Base-by-base conservation (phyloP, 805 yeast genomes). In the Suhomyces xylopsoci region DNA sequence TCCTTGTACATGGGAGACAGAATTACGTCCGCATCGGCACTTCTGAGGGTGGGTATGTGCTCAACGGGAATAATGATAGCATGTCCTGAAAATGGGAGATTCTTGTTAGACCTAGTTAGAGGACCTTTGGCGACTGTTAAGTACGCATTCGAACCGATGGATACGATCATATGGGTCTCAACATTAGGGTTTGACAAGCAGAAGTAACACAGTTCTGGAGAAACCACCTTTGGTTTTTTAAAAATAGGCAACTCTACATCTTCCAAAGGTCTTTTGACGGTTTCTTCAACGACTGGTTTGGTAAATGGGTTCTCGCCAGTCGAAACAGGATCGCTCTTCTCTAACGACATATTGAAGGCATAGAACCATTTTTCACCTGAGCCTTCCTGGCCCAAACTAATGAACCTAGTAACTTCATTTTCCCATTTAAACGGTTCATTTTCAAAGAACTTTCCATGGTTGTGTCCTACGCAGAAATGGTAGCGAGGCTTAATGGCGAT, bases 71-170 rank as follows among this genome's bases (percentile, higher is more conserved):
- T 82, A 7, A 92, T 77, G 43, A 91, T 73, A 20, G 89, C 88
- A 71, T 91, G 97, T 0, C 96, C 97, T 0, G 96, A 81, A 61
- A 88, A 84, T 62, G 78, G 70, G 3, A 79, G 67, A 3, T 70
- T 68, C 12, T 72, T 71, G 9, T 65, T 68, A 0, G 85, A 81
- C 25, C 77, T 68, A 1, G 88, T 81, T 17, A 91, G 68, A 0
- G 97, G 97, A 0, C 97, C 97, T 62, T 88, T 90, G 0, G 96
- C 96, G 14, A 85, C 76, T 0, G 97, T 85, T 52, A 91, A 48
- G 64, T 90, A 91, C 0, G 83, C 70, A 45, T 74, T 72, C 10
- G 79, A 78, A 0, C 89, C 93, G 49, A 92, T 86, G 0, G 94
- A 81, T 0, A 90, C 77, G 10, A 91, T 81, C 87, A 92, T 83